phyloP scores from a whole-genome alignment of 441 rosid species.

The Arabidopsis lyrata region DNA sequence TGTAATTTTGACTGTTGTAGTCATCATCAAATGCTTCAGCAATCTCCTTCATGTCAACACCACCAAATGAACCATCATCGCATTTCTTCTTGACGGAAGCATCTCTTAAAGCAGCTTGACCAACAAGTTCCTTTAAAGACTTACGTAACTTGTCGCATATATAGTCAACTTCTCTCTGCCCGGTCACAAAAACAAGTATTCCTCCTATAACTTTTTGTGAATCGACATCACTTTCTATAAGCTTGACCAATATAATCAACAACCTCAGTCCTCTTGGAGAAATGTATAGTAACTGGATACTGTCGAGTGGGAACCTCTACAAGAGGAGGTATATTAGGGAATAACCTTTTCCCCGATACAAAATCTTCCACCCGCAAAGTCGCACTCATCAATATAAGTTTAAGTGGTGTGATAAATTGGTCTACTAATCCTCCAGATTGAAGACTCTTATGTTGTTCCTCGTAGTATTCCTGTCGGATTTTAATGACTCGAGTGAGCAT shows the following conservation, averaged over 20 bases:
- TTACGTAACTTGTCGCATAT: conserved; percentile 70
- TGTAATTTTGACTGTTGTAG: conserved; percentile 53
- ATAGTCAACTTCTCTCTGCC: conserved; percentile 90
- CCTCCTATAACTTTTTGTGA: conserved; percentile 91
- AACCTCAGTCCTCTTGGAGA: conserved; percentile 81
- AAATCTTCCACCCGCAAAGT: conserved; percentile 87
- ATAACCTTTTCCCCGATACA: conserved; percentile 68
- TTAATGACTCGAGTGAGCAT: conserved; percentile 82
- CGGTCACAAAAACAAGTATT: conserved; percentile 91
- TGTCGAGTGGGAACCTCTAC: conserved; percentile 85
- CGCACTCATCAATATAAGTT: conserved; percentile 93
- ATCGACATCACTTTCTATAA: conserved; percentile 83
- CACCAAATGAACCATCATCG: conserved; percentile 48
- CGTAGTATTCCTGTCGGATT: conserved; percentile 67
- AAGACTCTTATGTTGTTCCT: conserved; percentile 66
- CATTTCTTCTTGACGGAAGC: conserved; percentile 36
- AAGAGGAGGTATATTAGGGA: conserved; percentile 68
- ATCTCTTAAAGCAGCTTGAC: conserved; percentile 45
- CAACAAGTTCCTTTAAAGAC: conserved; percentile 61
- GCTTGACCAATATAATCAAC: conserved; percentile 92
- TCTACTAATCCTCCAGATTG: conserved; percentile 62
- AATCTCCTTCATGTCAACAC: conserved; percentile 71
- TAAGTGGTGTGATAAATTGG: conserved; percentile 63
- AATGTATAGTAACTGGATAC: conserved; percentile 76
- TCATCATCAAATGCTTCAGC: conserved; percentile 70